phyloP scores from a whole-genome alignment of 2,329 filamentous ascomycete species.

The Proliferodiscus dingleyae region DNA sequence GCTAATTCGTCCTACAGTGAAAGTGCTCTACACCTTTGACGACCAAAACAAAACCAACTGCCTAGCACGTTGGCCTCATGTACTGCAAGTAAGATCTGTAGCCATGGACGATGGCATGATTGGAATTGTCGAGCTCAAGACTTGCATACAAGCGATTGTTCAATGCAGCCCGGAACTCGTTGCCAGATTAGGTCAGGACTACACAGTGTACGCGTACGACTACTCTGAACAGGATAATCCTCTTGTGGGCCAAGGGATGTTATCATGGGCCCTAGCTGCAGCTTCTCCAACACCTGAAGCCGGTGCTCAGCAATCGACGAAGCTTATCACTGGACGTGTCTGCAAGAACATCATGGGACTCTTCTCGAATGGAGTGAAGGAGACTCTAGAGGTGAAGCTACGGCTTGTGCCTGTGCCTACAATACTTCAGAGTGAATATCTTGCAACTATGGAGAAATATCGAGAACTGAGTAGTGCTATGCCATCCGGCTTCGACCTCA shows the following conservation, averaged over 20 bases:
- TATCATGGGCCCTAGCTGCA: conserved; percentile 71
- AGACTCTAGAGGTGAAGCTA: conserved; percentile 90
- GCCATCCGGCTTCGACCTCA: conserved; percentile 59
- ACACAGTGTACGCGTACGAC: conserved; percentile 95
- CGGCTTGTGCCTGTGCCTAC: conserved; percentile 71
- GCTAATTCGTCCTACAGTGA: conserved; percentile 55
- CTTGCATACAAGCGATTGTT: conserved; percentile 78
- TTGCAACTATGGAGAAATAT: conserved; percentile 56
- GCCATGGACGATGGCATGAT: conserved; percentile 77
- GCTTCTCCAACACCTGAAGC: conserved; percentile 50
- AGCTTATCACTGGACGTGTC: conserved; percentile 81
- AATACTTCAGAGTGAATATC: conserved; percentile 52
- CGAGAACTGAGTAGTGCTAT: conserved; percentile 52
- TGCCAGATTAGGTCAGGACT: conserved; percentile 66
- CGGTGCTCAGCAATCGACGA: conserved; percentile 56
- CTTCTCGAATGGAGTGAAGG: conserved; percentile 75
- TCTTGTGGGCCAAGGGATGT: conserved; percentile 89
- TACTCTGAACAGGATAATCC: conserved; percentile 94
- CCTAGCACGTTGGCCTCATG: conserved; percentile 77
- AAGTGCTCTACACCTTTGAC: conserved; percentile 96
- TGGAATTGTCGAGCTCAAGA: conserved; percentile 80
- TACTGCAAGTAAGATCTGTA: conserved; percentile 74
- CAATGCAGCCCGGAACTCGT: conserved; percentile 81
- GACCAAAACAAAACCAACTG: conserved; percentile 83
- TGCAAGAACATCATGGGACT: conserved; percentile 80